Evolutionary conservation across 2,329 filamentous ascomycete genomes (phyloP).

Genomic region (Apiospora kogelbergensis): DNA sequence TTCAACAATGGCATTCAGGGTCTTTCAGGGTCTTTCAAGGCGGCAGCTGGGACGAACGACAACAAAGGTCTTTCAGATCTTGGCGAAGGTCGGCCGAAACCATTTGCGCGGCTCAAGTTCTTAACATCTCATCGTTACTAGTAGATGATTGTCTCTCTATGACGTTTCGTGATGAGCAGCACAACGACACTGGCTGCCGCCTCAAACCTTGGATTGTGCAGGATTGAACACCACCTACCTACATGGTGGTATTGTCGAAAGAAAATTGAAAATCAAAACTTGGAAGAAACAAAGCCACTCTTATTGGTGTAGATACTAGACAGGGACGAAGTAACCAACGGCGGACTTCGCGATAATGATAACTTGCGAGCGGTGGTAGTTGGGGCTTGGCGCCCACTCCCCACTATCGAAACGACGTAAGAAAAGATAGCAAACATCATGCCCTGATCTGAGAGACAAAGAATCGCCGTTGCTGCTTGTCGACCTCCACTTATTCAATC

Average conservation of each 20-base stretch:
- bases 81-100: neutral
- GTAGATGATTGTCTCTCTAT: neutral
- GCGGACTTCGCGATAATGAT: neutral
- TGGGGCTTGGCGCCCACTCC: neutral
- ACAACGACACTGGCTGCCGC: neutral
- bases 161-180: neutral
- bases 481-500: neutral
- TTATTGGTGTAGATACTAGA: neutral
- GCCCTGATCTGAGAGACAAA: neutral
- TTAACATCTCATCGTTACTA: neutral
- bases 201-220: neutral
- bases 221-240: no score
- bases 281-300: neutral
- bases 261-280: neutral
- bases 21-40: slow-evolving; percentile 3
- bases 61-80: neutral
- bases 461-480: neutral
- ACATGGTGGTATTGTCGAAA: neutral
- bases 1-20: neutral
- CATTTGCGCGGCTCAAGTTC: neutral
- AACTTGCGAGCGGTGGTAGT: neutral
- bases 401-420: neutral
- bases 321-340: neutral
- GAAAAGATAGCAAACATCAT: neutral
- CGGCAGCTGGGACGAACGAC: no score